Percentiles rank a stretch among this genome's conserved stretches.
Conservation (phyloP, 768 basidiomycete species). For the Leccinum subtestaceum region DNA sequence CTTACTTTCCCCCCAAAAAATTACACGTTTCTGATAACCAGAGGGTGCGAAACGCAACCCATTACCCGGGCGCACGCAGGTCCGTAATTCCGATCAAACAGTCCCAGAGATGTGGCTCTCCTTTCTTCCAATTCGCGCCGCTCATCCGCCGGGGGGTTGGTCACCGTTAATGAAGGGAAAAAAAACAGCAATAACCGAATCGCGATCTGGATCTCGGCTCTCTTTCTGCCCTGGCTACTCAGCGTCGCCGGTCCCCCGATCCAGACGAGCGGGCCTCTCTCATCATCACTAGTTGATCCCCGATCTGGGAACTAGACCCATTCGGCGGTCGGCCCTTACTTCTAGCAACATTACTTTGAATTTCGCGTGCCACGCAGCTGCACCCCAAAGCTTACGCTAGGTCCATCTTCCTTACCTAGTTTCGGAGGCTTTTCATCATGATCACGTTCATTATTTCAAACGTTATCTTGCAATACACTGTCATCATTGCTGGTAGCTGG, state of each 20-base stretch:
- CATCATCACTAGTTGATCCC: background rate
- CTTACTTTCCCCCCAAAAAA: background rate
- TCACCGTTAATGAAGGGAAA: background rate
- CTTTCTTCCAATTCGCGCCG: background rate
- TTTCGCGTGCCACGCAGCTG: background rate
- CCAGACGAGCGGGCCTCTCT: background rate
- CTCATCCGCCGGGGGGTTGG: background rate
- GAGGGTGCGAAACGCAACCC: background rate
- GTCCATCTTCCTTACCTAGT: background rate
- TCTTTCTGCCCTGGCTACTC: background rate
- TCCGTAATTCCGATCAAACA: background rate
- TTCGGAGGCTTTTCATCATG: background rate
- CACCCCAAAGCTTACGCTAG: background rate
- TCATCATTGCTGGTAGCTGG: background rate
- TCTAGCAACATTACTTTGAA: background rate
- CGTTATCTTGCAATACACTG: background rate
- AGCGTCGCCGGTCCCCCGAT: background rate
- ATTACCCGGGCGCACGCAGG: background rate
- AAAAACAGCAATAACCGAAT: background rate
- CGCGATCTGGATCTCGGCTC: slow-evolving; percentile 5
- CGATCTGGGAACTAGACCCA: background rate
- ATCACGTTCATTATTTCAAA: background rate
- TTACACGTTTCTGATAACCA: background rate
- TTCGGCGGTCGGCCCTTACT: background rate
- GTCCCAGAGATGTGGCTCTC: background rate